Conservation (phyloP, 805 yeast genomes). For the Jamesozyma piceae region DNA sequence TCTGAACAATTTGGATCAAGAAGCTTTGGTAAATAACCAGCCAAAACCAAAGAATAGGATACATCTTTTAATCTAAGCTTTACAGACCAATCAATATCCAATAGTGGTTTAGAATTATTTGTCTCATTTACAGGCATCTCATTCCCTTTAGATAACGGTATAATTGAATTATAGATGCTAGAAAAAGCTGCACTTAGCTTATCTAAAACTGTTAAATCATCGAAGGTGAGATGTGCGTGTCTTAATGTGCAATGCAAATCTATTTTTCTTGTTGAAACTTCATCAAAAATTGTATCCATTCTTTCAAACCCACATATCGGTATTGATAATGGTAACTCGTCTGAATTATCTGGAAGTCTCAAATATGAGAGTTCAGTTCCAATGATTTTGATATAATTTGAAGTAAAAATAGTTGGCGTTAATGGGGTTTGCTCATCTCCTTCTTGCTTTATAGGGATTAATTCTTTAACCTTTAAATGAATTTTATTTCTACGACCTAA, state of each 20-base stretch:
- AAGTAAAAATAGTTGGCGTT: slow-evolving; percentile 6
- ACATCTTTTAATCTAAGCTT: slow-evolving; percentile 23
- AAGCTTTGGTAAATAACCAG: slow-evolving; percentile 14
- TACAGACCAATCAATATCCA: slow-evolving; percentile 12
- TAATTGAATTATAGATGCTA: background rate
- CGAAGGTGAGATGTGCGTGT: slow-evolving; percentile 19
- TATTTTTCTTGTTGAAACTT: slow-evolving; percentile 9
- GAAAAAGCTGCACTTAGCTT: slow-evolving; percentile 6
- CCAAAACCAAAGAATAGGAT: slow-evolving; percentile 16
- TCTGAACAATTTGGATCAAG: slow-evolving; percentile 19
- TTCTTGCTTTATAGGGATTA: background rate
- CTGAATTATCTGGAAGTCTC: slow-evolving; percentile 6
- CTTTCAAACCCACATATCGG: slow-evolving; percentile 27
- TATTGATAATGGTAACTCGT: slow-evolving; percentile 8
- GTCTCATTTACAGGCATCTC: background rate
- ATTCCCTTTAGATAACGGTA: background rate
- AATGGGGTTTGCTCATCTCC: background rate
- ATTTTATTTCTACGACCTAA: slow-evolving; percentile 9
- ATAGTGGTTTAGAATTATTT: background rate
- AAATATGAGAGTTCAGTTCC: slow-evolving; percentile 16
- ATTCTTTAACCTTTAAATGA: background rate
- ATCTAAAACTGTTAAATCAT: slow-evolving; percentile 17
- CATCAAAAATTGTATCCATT: slow-evolving; percentile 20
- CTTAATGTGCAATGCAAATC: slow-evolving; percentile 21
- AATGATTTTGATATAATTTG: slow-evolving; percentile 19